Conservation (phyloP, 768 basidiomycete species). For the Mycena kentingensis region DNA sequence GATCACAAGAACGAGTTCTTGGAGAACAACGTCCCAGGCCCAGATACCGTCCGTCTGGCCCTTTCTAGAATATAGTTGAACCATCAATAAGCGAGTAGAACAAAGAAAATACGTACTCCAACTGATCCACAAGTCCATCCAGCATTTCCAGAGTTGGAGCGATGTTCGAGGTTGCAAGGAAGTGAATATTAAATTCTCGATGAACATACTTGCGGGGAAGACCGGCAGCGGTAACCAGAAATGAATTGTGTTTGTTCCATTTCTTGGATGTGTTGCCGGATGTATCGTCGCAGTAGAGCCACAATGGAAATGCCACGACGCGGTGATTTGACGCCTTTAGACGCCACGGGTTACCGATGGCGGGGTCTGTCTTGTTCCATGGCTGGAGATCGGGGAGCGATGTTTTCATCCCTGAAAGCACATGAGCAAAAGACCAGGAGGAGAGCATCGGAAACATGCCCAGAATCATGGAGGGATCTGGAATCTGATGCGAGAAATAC, state of each 20-base stretch:
- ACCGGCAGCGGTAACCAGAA: constrained; percentile 29
- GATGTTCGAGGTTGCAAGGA: constrained; percentile 25
- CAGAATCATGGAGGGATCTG: too few species aligned
- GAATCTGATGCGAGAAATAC: too few species aligned
- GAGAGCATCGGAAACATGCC: too few species aligned
- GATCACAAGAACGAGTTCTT: constrained; percentile 23
- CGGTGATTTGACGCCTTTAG: too few species aligned
- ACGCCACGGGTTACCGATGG: too few species aligned
- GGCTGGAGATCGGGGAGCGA: too few species aligned
- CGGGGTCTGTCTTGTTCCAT: too few species aligned
- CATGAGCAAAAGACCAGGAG: too few species aligned
- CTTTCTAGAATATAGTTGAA: constrained; percentile 13
- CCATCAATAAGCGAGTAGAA: not conserved
- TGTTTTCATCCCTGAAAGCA: too few species aligned
- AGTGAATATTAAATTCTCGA: too few species aligned
- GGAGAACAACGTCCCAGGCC: constrained; percentile 19
- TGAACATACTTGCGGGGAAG: constrained; percentile 24
- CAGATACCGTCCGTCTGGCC: constrained; percentile 19
- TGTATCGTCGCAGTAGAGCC: constrained; percentile 30
- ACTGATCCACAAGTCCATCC: constrained; percentile 20
- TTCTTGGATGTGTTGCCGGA: constrained; percentile 31
- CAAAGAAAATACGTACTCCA: too few species aligned
- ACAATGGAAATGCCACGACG: constrained; percentile 20
- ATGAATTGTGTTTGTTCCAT: constrained; percentile 33
- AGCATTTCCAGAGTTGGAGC: constrained; percentile 28